A percentile compares a stretch with the other conserved stretches of the same genome.
Evolutionary conservation across 495 filamentous ascomycete genomes (phyloP).

Genomic region (Penicillium turbatum): DNA sequence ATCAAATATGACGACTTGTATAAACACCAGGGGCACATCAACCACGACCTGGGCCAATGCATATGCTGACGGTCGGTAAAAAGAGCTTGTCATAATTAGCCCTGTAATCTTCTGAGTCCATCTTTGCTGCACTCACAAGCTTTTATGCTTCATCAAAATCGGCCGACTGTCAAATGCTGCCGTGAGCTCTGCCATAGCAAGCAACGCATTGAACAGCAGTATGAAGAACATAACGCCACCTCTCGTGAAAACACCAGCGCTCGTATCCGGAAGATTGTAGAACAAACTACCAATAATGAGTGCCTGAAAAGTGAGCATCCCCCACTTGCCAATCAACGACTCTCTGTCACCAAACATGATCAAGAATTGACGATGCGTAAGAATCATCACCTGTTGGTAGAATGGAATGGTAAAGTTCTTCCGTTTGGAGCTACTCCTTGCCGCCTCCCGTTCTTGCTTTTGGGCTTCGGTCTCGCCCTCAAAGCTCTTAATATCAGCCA

Average conservation of each 20-base stretch:
- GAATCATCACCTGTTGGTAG: constrained; percentile 61
- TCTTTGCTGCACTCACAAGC: constrained; percentile 41
- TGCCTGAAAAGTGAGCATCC: constrained; percentile 64
- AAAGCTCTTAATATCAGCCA: constrained; percentile 48
- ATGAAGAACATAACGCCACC: constrained; percentile 68
- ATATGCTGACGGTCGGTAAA: constrained; percentile 77
- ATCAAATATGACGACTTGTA: constrained; percentile 68
- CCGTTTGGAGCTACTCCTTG: constrained; percentile 43
- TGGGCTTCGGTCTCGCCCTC: constrained; percentile 47
- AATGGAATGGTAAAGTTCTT: constrained; percentile 65
- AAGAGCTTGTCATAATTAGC: constrained; percentile 43
- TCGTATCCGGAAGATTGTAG: constrained; percentile 61
- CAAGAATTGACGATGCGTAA: constrained; percentile 62
- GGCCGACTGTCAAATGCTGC: constrained; percentile 64
- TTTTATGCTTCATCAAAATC: constrained; percentile 78
- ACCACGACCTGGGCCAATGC: constrained; percentile 72
- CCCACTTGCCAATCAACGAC: constrained; percentile 49
- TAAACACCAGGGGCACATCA: constrained; percentile 66
- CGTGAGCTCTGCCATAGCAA: constrained; percentile 73
- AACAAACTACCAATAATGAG: constrained; percentile 76
- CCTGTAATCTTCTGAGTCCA: neutral
- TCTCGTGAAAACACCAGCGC: constrained; percentile 44
- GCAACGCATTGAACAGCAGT: constrained; percentile 74
- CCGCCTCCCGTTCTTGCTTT: constrained; percentile 42
- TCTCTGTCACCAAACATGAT: constrained; percentile 61